Base-by-base conservation (phyloP, 441 rosid species). In the Metrosideros polymorpha region DNA sequence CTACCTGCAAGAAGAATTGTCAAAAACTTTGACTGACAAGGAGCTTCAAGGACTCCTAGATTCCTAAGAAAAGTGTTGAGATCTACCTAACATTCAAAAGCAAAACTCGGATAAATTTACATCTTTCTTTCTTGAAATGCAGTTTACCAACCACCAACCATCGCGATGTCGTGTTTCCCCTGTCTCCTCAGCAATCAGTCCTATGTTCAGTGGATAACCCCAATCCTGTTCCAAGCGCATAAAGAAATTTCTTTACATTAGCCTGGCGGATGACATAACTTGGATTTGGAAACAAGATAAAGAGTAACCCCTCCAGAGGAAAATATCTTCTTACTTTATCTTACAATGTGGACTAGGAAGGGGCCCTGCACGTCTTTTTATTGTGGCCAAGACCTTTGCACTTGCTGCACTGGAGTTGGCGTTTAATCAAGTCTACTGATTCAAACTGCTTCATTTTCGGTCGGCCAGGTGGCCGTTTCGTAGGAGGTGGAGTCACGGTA, bases 361-460 rank as follows among this genome's bases (percentile, higher is more conserved):
- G 47, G 88, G 92, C 93, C 91, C 89, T 93, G 94, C 98, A 95
- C 8, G 98, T 95, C 88, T 92, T 93, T 89, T 93, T 93, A 89
- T 94, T 94, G 89, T 95, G 96, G 84, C 96, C 98, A 61, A 92
- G 91, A 66, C 96, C 95, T 89, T 95, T 95, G 93, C 98, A 95
- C 90, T 91, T 92, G 93, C 98, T 95, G 88, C 98, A 95, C 55
- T 93, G 98, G 42, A 94, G 94, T 90, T 93, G 95, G 87, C 95
- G 92, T 89, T 93, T 95, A 35, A 90, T 91, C 86, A 93, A 85
- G 50, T 93, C 98, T 42, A 89, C 84, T 30, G 93, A 89, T 85
- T 94, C 96, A 27, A 85, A 89, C 51, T 90, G 91, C 89, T 94
- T 93, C 89, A 88, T 87, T 91, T 94, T 94, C 7, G 96, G 95